Evolutionary conservation across 805 yeast genomes (phyloP).

Genomic region (Candida patagonica): DNA sequence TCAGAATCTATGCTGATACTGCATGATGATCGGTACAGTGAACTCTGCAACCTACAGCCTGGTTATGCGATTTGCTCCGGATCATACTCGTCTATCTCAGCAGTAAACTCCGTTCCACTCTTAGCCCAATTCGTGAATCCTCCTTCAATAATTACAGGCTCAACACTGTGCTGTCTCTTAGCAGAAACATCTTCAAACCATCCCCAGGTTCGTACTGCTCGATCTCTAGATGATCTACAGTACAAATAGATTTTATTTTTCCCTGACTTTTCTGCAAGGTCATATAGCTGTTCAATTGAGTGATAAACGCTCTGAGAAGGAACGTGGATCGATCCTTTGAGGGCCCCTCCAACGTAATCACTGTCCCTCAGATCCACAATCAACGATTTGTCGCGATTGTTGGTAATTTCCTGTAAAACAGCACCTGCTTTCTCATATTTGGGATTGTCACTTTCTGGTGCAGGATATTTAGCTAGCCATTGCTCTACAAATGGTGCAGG

Average conservation of each 20-base stretch:
- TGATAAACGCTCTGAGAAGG: slow-evolving; percentile 17
- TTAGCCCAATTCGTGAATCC: slow-evolving; percentile 20
- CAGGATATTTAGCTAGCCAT: slow-evolving; percentile 14
- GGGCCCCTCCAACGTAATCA: slow-evolving; percentile 20
- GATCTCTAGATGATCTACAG: slow-evolving; percentile 17
- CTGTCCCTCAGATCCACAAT: slow-evolving; percentile 18
- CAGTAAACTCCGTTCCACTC: slow-evolving; percentile 17
- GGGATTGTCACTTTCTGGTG: slow-evolving; percentile 5
- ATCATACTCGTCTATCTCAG: slow-evolving; percentile 19
- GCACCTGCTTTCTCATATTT: slow-evolving; percentile 13
- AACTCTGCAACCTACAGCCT: not conserved
- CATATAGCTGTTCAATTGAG: slow-evolving; percentile 14
- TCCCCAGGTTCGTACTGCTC: slow-evolving; percentile 18
- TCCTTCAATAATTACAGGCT: slow-evolving; percentile 15
- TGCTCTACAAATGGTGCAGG: slow-evolving; percentile 6
- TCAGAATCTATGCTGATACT: too few relatives aligned
- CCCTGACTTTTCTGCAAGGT: slow-evolving; percentile 15
- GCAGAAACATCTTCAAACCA: slow-evolving; percentile 17
- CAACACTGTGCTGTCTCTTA: slow-evolving; percentile 9
- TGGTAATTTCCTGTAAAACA: slow-evolving; percentile 12
- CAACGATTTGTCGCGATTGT: slow-evolving; percentile 10
- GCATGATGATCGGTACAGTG: too few relatives aligned
- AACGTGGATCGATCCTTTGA: slow-evolving; percentile 18
- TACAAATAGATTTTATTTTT: slow-evolving; percentile 16
- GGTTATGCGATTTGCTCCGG: slow-evolving; percentile 2